A percentile compares a stretch with the other conserved stretches of the same genome.
Conservation (phyloP, 495 filamentous ascomycete genomes). For the Tetracladium marchalianum region DNA sequence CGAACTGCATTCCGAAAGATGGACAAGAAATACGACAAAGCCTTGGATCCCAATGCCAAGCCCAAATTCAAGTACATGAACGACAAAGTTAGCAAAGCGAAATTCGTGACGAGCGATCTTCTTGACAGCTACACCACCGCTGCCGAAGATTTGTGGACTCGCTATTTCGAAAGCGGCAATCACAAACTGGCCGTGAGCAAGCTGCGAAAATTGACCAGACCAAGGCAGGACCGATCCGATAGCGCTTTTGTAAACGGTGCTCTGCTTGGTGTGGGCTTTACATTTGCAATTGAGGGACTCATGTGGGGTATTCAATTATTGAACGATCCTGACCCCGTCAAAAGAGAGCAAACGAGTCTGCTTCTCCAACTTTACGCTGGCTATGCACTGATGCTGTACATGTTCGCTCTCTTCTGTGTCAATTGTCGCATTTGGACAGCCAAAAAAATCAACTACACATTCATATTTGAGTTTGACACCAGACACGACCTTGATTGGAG, state of each 20-base stretch:
- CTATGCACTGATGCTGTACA: constrained; percentile 16
- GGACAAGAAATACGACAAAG: constrained; percentile 73
- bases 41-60: constrained; percentile 2
- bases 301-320: constrained; percentile 50
- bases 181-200: constrained; percentile 79
- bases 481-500: constrained; percentile 61
- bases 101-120: constrained; percentile 75
- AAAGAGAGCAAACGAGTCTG: too few species aligned
- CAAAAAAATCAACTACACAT: constrained; percentile 63
- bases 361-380: constrained; percentile 19
- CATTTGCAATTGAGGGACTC: constrained; percentile 66
- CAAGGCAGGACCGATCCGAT: constrained; percentile 55
- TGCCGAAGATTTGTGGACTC: constrained; percentile 78
- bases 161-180: constrained; percentile 81
- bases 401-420: constrained; percentile 26
- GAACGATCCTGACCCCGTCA: constrained; percentile 18
- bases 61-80: constrained; percentile 40
- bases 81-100: constrained; percentile 77
- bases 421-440: constrained; percentile 54
- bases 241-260: constrained; percentile 70
- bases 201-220: constrained; percentile 56
- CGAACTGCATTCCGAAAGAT: constrained; percentile 67
- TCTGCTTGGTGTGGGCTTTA: constrained; percentile 55
- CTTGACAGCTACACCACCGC: constrained; percentile 63
- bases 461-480: constrained; percentile 68